Conservation (phyloP, 768 basidiomycete genomes). For the Tylopilus intermedius region DNA sequence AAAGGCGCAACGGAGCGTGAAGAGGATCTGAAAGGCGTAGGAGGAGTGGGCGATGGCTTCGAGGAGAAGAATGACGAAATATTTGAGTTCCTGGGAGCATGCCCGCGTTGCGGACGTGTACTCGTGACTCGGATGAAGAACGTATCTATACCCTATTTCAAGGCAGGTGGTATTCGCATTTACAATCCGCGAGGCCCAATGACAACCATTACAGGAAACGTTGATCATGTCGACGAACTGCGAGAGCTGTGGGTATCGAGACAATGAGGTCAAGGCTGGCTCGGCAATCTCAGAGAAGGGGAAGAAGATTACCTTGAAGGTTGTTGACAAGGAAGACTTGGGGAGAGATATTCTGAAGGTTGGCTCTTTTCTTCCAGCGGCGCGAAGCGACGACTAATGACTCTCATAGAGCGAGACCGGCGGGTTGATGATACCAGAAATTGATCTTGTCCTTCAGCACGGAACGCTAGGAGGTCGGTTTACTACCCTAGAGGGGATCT, state of each 20-base stretch:
- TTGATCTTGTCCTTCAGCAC: slow-evolving; percentile 84
- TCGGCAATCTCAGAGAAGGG: slow-evolving; percentile 84
- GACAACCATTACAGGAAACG: slow-evolving; percentile 58
- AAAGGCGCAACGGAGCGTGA: neutral
- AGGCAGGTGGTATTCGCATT: slow-evolving; percentile 42
- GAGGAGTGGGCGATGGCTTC: slow-evolving; percentile 12
- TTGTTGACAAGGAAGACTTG: slow-evolving; percentile 89
- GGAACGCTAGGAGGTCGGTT: slow-evolving; percentile 97
- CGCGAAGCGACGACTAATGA: slow-evolving; percentile 22
- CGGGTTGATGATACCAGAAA: slow-evolving; percentile 87
- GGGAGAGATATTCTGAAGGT: slow-evolving; percentile 94
- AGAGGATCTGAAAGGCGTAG: slow-evolving; percentile 7
- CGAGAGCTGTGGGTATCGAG: slow-evolving; percentile 89
- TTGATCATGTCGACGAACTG: slow-evolving; percentile 99
- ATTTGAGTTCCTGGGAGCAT: slow-evolving; percentile 79
- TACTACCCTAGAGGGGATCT: slow-evolving; percentile 93
- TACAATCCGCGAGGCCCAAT: neutral
- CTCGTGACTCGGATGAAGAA: slow-evolving; percentile 93
- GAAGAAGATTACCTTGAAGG: slow-evolving; percentile 76
- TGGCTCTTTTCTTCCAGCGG: slow-evolving; percentile 28
- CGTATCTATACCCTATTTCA: slow-evolving; percentile 95
- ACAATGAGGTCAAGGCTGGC: slow-evolving; percentile 97
- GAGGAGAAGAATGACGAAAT: slow-evolving; percentile 75
- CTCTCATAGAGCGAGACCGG: slow-evolving; percentile 82
- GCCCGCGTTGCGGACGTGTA: slow-evolving; percentile 81